These are phyloP conservation scores for Kwoniella dejecticola DNA, from an alignment of 768 basidiomycete genomes.

Conservation along the genomic window DNA sequence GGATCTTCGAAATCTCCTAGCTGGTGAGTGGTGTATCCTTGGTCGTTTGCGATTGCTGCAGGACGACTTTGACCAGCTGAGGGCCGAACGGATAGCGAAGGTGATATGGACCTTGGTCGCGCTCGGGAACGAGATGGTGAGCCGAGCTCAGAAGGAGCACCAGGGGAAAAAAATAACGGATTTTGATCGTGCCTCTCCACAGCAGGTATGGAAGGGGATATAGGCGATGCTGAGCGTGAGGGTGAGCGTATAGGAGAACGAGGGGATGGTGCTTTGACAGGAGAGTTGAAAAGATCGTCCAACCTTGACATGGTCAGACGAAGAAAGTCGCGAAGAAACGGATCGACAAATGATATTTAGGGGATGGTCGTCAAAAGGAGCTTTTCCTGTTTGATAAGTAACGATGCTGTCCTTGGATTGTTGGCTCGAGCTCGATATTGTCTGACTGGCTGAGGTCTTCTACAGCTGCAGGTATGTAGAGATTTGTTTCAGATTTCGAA, in stretches of 20 bases:
- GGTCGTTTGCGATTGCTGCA: background rate
- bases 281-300: slow-evolving; percentile 46
- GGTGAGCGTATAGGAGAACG: slow-evolving; percentile 10
- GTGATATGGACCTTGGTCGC: background rate
- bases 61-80: background rate
- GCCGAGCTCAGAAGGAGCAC: slow-evolving; percentile 6
- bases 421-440: no score
- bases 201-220: background rate
- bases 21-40: slow-evolving; percentile 7
- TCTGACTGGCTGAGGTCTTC: no score
- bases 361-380: no score
- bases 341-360: no score
- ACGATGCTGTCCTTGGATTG: no score
- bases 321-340: no score
- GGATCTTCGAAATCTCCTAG: slow-evolving; percentile 22
- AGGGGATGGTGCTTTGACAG: slow-evolving; percentile 34
- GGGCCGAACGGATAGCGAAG: background rate
- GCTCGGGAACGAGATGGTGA: background rate
- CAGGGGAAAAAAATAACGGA: slow-evolving; percentile 24
- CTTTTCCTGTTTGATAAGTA: no score
- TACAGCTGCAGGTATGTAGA: no score
- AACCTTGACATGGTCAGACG: slow-evolving; percentile 40
- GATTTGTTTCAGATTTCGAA: no score
- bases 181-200: slow-evolving; percentile 4
- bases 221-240: slow-evolving; percentile 8